These are phyloP conservation scores for Colletotrichum gloeosporioides DNA, from an alignment of 2,329 filamentous ascomycete species.

Conservation along the genomic window DNA sequence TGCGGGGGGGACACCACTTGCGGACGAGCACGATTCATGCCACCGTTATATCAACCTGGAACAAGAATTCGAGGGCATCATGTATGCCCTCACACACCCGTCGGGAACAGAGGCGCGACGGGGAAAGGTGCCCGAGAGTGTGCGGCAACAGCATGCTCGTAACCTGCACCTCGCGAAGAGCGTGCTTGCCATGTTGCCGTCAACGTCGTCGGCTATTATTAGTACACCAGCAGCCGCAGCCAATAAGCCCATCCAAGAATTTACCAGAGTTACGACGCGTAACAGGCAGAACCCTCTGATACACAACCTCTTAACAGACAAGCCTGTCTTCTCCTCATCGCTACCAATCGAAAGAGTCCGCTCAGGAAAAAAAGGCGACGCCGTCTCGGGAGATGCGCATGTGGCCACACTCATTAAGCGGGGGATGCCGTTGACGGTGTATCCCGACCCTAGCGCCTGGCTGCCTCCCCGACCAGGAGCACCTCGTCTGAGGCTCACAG, in stretches of 20 bases:
- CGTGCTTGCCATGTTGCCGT: conserved; percentile 77
- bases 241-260: conserved; percentile 39
- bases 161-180: conserved; percentile 78
- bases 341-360: conserved; percentile 74
- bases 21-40: conserved; percentile 38
- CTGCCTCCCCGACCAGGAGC: conserved; percentile 63
- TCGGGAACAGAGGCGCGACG: background rate
- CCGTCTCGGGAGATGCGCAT: conserved; percentile 21
- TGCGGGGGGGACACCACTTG: conserved; percentile 80
- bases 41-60: conserved; percentile 85
- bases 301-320: conserved; percentile 94
- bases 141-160: conserved; percentile 44
- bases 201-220: conserved; percentile 85
- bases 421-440: conserved; percentile 87
- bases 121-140: background rate
- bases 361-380: conserved; percentile 22
- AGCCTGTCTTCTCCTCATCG: conserved; percentile 90
- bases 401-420: conserved; percentile 85
- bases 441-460: conserved; percentile 79
- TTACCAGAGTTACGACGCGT: conserved; percentile 57
- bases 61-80: conserved; percentile 80
- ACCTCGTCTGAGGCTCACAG: conserved; percentile 72
- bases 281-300: conserved; percentile 81
- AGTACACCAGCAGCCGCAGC: conserved; percentile 87
- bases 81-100: conserved; percentile 57